Conservation (phyloP, 176 grass and related monocot species). For the Paspalum vaginatum region DNA sequence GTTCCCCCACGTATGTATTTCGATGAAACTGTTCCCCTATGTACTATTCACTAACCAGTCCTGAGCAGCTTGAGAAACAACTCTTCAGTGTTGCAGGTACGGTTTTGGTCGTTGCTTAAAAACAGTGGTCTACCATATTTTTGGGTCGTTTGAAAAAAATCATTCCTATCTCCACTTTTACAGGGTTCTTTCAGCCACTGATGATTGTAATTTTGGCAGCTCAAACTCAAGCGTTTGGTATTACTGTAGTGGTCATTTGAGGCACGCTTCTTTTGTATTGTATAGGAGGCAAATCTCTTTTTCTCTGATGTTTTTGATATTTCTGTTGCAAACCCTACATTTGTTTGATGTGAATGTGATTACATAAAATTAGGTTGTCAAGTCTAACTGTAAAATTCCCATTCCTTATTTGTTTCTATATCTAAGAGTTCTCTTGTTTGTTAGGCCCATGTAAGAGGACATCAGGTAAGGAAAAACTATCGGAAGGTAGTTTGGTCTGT, state of each 20-base stretch:
- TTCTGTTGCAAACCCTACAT: slow-evolving; percentile 14
- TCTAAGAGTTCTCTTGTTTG: slow-evolving; percentile 23
- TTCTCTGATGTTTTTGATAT: background rate
- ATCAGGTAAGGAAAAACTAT: slow-evolving; percentile 89
- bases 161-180: slow-evolving; percentile 3
- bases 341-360: background rate
- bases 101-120: background rate
- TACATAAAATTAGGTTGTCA: background rate
- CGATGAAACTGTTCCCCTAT: background rate
- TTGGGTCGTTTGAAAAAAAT: background rate
- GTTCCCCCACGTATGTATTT: background rate
- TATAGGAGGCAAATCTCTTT: background rate
- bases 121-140: background rate
- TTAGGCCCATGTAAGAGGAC: slow-evolving; percentile 94
- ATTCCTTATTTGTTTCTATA: background rate
- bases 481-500: slow-evolving; percentile 90
- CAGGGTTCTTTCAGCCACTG: slow-evolving; percentile 5
- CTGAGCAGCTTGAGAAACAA: background rate
- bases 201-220: background rate
- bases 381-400: background rate
- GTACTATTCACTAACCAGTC: background rate
- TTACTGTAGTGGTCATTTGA: slow-evolving; percentile 1
- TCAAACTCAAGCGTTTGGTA: background rate
- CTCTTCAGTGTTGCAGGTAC: background rate
- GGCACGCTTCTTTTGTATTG: background rate